Evolutionary conservation across 2,329 filamentous ascomycete species (phyloP).

Genomic region (Pseudomassariella vexata): DNA sequence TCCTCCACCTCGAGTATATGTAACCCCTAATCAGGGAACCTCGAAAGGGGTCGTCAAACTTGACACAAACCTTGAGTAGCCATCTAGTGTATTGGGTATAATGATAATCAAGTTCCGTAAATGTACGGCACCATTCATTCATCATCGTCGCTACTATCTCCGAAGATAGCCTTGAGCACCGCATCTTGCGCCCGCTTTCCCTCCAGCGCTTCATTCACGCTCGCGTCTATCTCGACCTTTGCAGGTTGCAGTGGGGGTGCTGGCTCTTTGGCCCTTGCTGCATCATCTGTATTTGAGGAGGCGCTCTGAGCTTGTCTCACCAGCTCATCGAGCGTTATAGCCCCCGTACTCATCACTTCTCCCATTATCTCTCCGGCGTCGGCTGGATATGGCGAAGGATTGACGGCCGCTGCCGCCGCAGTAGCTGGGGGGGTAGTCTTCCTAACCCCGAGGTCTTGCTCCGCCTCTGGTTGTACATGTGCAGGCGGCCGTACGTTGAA

Average conservation of each 20-base stretch:
- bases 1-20: no score
- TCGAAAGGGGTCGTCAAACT: no score
- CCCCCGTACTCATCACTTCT: conserved; percentile 3
- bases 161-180: conserved; percentile 90
- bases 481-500: conserved; percentile 81
- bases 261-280: background rate
- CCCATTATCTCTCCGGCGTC: background rate
- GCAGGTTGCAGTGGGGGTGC: conserved; percentile 3
- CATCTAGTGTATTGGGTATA: no score
- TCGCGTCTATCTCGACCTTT: conserved; percentile 54
- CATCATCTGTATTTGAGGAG: no score
- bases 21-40: no score
- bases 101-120: no score
- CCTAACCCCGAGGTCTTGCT: conserved; percentile 16
- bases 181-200: conserved; percentile 69
- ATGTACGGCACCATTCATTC: conserved; percentile 21
- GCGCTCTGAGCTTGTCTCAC: conserved; percentile 18
- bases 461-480: conserved; percentile 54
- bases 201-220: conserved; percentile 74
- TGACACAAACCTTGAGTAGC: no score
- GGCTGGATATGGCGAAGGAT: background rate
- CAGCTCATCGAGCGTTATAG: conserved; percentile 26
- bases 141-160: conserved; percentile 70
- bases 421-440: conserved; percentile 4
- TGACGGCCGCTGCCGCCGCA: conserved; percentile 2